These are phyloP conservation scores for Serendipita vermifera DNA, from an alignment of 768 basidiomycete genomes.

Conservation along the genomic window DNA sequence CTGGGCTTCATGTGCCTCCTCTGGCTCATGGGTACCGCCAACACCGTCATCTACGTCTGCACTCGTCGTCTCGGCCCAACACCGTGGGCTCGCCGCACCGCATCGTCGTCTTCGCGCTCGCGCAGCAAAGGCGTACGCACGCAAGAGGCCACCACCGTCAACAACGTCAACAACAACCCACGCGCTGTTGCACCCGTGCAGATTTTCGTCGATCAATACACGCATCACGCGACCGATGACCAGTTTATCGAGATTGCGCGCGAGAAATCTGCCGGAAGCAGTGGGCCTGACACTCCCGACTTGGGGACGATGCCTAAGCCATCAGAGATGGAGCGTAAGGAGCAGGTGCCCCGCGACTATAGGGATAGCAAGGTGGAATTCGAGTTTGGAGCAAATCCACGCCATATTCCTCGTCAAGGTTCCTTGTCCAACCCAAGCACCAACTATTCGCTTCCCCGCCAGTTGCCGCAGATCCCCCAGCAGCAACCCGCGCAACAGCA, in stretches of 20 bases:
- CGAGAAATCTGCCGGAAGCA: background rate
- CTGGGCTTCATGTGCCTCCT: conserved; percentile 4
- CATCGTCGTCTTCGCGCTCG: background rate
- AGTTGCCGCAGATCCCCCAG: background rate
- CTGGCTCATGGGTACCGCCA: conserved; percentile 6
- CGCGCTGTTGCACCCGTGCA: background rate
- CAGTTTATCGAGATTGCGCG: background rate
- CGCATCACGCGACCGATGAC: conserved; percentile 1
- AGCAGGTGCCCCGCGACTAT: no score
- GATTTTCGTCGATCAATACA: conserved; percentile 1
- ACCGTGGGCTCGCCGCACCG: background rate
- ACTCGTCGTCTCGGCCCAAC: background rate
- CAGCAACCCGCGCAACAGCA: no score
- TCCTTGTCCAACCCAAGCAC: background rate
- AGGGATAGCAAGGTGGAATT: conserved; percentile 2
- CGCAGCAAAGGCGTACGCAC: no score
- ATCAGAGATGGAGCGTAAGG: no score
- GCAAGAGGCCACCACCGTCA: no score
- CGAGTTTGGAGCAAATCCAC: background rate
- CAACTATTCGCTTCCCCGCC: background rate
- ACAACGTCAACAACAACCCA: no score
- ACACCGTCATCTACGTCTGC: conserved; percentile 7
- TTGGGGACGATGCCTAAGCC: no score
- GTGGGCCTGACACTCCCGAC: no score
- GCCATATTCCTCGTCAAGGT: background rate